Evolutionary conservation across 768 basidiomycete genomes (phyloP).

Genomic region (Leucogyrophana mollusca): DNA sequence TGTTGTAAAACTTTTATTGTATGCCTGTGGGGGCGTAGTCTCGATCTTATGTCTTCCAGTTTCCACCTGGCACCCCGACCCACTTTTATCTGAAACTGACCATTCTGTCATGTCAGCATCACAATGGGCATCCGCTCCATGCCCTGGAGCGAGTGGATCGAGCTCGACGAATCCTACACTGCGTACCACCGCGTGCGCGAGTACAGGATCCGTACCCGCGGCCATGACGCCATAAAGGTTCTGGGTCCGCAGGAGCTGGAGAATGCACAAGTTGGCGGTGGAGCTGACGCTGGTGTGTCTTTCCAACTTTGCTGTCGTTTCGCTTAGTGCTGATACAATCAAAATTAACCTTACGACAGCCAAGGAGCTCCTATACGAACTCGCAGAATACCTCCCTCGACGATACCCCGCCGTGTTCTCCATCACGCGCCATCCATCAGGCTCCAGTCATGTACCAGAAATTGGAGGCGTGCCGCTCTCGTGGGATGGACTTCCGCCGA

Average conservation of each 20-base stretch:
- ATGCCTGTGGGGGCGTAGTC: not conserved
- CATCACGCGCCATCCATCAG: conserved; percentile 37
- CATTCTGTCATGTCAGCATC: conserved; percentile 37
- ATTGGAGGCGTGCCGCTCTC: conserved; percentile 27
- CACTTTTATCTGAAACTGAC: not conserved
- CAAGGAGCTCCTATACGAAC: conserved; percentile 64
- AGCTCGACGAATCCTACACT: conserved; percentile 60
- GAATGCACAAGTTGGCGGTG: conserved; percentile 26
- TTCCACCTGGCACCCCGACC: not conserved
- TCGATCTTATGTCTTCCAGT: not conserved
- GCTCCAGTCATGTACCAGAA: conserved; percentile 10
- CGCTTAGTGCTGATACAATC: too few relatives aligned
- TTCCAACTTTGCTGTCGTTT: not conserved
- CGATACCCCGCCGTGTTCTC: conserved; percentile 60
- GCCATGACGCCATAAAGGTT: conserved; percentile 45
- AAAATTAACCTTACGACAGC: conserved; percentile 41
- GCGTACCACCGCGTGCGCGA: conserved; percentile 56
- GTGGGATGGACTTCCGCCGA: conserved; percentile 44
- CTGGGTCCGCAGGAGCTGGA: conserved; percentile 43
- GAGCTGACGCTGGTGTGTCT: conserved; percentile 26
- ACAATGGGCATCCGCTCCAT: conserved; percentile 71
- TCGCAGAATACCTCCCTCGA: conserved; percentile 62
- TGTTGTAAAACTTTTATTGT: not conserved
- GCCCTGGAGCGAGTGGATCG: conserved; percentile 73
- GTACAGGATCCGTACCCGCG: conserved; percentile 53